Conservation (phyloP, 805 yeast genomes). For the Yarrowia porcina region DNA sequence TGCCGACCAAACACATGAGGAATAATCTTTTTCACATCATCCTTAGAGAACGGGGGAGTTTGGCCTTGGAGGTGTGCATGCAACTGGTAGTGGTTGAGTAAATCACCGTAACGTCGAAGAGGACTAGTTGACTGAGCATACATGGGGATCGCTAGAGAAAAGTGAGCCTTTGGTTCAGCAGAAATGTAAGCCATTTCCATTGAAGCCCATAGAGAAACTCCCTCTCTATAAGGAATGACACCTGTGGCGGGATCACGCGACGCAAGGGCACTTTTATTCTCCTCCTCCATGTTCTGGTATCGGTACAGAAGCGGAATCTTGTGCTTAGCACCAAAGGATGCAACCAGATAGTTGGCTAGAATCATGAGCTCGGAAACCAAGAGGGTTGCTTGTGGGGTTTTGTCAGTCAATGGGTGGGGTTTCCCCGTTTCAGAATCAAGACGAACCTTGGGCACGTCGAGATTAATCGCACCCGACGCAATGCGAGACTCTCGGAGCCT, state of each 20-base stretch:
- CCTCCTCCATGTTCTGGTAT: conserved; percentile 30
- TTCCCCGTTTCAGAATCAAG: conserved; percentile 23
- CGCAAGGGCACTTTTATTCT: background rate
- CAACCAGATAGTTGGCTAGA: conserved; percentile 55
- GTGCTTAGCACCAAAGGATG: conserved; percentile 31
- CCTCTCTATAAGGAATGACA: conserved; percentile 4
- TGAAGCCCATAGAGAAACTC: background rate
- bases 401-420: conserved; percentile 34
- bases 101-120: conserved; percentile 74
- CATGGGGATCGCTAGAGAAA: conserved; percentile 56
- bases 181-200: conserved; percentile 41
- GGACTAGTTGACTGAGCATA: conserved; percentile 88
- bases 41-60: background rate
- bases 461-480: conserved; percentile 43
- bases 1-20: conserved; percentile 13
- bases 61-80: conserved; percentile 44
- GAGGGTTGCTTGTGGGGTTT: conserved; percentile 49
- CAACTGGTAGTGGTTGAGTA: conserved; percentile 76
- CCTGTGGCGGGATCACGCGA: background rate
- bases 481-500: conserved; percentile 38
- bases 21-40: background rate
- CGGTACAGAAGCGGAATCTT: conserved; percentile 36
- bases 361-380: conserved; percentile 86
- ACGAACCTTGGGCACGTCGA: conserved; percentile 31
- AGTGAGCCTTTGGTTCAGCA: conserved; percentile 49